These are phyloP conservation scores for Trichoderma aggressivum DNA, from an alignment of 2,329 filamentous ascomycete species.

Conservation along the genomic window DNA sequence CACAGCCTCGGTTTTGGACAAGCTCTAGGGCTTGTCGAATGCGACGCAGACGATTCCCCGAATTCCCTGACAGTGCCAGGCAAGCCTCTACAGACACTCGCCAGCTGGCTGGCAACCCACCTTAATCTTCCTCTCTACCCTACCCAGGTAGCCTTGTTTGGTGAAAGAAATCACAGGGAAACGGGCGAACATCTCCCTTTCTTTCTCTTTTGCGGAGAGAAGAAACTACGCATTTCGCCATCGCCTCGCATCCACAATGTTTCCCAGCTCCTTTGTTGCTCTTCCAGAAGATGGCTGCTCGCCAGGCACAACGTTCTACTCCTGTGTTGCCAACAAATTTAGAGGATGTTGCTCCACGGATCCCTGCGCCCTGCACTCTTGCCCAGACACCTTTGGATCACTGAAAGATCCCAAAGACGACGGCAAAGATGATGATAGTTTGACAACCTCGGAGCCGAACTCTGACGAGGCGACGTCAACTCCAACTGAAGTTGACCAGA, in stretches of 20 bases:
- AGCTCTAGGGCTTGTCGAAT: not conserved
- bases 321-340: conserved; percentile 37
- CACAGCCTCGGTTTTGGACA: not conserved
- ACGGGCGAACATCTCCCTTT: not conserved
- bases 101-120: conserved; percentile 4
- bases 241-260: not conserved
- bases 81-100: not conserved
- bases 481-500: not conserved
- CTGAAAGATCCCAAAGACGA: not conserved
- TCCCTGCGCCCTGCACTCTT: conserved; percentile 38
- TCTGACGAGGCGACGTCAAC: not conserved
- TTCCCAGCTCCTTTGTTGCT: not conserved
- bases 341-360: conserved; percentile 45
- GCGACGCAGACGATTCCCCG: not conserved
- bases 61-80: not conserved
- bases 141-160: not conserved
- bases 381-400: conserved; percentile 25
- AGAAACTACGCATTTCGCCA: not conserved
- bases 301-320: conserved; percentile 34
- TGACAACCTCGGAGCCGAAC: not conserved
- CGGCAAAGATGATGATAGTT: not conserved
- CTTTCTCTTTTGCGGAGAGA: not conserved
- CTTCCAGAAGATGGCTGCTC: conserved; percentile 27
- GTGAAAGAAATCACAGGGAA: not conserved
- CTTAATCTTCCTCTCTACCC: not conserved